Evolutionary conservation across 192 early-diverging fungal species (phyloP), one percentile per base, ranked within the genome.

Genomic region (Coemansia sp.): DNA sequence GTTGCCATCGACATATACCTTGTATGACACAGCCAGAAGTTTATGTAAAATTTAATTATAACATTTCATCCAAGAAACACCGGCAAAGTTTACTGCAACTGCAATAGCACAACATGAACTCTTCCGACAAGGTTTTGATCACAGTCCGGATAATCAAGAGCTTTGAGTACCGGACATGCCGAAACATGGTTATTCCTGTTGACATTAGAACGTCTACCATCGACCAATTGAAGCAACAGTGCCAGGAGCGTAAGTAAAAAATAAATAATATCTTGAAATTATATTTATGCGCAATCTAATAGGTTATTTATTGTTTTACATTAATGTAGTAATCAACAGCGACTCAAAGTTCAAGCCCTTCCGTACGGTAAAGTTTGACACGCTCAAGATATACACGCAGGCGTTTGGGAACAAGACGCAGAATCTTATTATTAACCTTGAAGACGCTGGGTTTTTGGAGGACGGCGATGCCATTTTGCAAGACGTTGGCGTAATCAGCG

Each of bases 71-170:
- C 35, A 19, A 41, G 32, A 35, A 9, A 58, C 3, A 5, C 17
- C 8, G 21, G 41, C 41, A 45, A 45, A 12, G 5, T 5, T 45
- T 45, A 35, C 15, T 12, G 41, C 41, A 45, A n/a, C 5, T n/a
- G 15, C 14, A 45, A n/a, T 45, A 15, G 41, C 41, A 45, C 12
- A n/a, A 45, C 25, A 45, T 21, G 23, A 43, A 39, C 54, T 48
- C 45, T 9, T 19, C 50, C 3, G 50, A 52, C 49, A n/a, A 58
- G 23, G 60, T 57, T n/a, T 51, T 59, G 9, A 66, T 96, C 5
- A 96, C 94, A 5, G 80, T 97, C 59, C 82, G 94, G 1, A 73
- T 91, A 41, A 95, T 97, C 72, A 95, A 94, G 69, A 91, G 85
- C 38, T 94, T 97, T 65, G 93, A 95, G 64, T 97, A 91, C 82